Evolutionary conservation across 1,284 basidiomycete species (phyloP), one percentile per base, ranked within the genome.

Genomic region (Lentinula novae-zelandiae): DNA sequence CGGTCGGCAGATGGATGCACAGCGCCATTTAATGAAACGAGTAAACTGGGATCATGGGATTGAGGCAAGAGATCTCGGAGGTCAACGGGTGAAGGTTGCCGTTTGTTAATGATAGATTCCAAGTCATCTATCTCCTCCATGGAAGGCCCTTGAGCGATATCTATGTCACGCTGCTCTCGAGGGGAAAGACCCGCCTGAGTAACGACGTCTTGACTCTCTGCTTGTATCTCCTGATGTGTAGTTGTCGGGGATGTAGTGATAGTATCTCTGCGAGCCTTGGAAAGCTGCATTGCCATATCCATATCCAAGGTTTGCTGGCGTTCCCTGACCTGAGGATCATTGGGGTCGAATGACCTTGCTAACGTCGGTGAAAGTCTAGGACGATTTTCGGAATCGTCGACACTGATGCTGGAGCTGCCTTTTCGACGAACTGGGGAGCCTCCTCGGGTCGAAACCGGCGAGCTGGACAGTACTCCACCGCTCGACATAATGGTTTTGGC

Each of bases 281-380:
- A 90, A 51, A 93, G 82, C 58, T 93, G 90, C 64, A 65, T 65
- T 22, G 62, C 62, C 83, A 92, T 90, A 68, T 93, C 90, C 0
- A 87, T 91, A 66, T 93, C 91, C 84, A 93, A 88, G 1, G 88
- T 84, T n/a, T 89, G 81, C 74, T 93, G 91, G 15, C 91, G 82
- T 70, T 93, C 91, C 55, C 83, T 78, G 22, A 81, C 83, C 60
- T 89, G 83, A 0, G 87, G 85, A 69, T 90, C 87, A 73, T 86
- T 79, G 13, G 79, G 81, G 69, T 90, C 87, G 64, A 82, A 81
- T 8, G 85, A 79, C 44, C 88, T 82, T 0, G 75, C 71, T 22
- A 88, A 72, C 0, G 84, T 86, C 1, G 90, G 89, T 0, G 90
- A 90, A 61, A 80, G 80, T 42, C 85, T 81, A 38, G 80, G 73